phyloP scores from a whole-genome alignment of 208 protist species.

The Herpetomonas muscarum region DNA sequence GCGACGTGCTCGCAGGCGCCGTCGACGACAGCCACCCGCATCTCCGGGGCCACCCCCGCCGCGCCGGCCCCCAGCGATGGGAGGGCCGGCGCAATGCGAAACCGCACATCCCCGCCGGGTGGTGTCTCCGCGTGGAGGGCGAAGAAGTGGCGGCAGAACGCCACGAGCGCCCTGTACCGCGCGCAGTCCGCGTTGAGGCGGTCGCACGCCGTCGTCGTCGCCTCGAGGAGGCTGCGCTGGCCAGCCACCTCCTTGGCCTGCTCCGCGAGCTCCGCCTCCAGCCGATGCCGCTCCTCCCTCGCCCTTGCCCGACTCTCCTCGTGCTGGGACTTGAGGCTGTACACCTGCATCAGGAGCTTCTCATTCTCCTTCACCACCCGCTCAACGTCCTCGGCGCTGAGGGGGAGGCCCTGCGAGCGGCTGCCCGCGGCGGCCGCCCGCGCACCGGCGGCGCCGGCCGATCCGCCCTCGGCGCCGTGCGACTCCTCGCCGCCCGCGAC shows the following conservation, averaged over 20 bases:
- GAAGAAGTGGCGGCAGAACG: conserved; percentile 68
- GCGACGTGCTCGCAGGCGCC: conserved; percentile 17
- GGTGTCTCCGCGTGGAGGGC: background rate
- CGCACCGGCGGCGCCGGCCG: background rate
- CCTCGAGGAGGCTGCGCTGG: conserved; percentile 33
- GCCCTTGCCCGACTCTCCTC: conserved; percentile 24
- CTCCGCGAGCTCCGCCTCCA: conserved; percentile 15
- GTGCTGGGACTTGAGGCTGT: conserved; percentile 39
- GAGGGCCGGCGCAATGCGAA: background rate
- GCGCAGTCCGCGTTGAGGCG: conserved; percentile 34
- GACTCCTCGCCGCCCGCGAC: conserved; percentile 41
- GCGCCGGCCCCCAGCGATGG: too few relatives aligned
- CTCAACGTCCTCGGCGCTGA: conserved; percentile 61
- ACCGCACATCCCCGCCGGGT: conserved; percentile 4
- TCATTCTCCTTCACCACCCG: conserved; percentile 68
- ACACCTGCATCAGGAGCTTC: conserved; percentile 61
- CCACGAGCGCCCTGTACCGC: conserved; percentile 34
- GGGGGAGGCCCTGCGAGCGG: conserved; percentile 8
- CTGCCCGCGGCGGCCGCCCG: background rate
- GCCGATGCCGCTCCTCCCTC: conserved; percentile 9
- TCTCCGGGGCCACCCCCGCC: too few relatives aligned
- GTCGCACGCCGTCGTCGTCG: conserved; percentile 30
- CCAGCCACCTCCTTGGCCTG: conserved; percentile 39
- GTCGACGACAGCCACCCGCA: too few relatives aligned
- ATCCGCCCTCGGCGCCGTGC: background rate